Conservation (phyloP, 1,284 basidiomycete genomes). For the Exsudoporus floridanus region DNA sequence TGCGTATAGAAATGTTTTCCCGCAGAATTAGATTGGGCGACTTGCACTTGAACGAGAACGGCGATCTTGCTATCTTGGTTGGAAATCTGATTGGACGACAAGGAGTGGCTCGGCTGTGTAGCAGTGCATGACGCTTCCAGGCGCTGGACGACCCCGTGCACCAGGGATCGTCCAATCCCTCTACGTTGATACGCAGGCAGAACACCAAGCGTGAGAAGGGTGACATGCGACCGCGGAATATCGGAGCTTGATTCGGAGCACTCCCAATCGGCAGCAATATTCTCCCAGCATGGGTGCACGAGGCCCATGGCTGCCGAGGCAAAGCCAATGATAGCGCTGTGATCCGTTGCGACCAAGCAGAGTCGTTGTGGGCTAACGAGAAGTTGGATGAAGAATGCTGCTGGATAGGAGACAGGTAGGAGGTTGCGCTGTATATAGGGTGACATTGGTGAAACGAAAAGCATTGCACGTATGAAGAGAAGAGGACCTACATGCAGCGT, state of each 20-base stretch:
- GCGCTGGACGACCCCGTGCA: constrained; percentile 38
- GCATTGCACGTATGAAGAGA: background rate
- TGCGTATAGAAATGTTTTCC: constrained; percentile 30
- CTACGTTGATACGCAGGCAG: constrained; percentile 45
- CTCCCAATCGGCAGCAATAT: constrained; percentile 3
- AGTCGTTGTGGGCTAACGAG: constrained; percentile 47
- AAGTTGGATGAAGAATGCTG: constrained; percentile 55
- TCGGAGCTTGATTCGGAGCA: constrained; percentile 12
- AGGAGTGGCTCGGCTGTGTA: background rate
- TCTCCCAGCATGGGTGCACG: constrained; percentile 20
- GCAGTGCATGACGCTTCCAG: constrained; percentile 13
- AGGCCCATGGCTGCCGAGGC: constrained; percentile 45
- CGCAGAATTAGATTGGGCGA: constrained; percentile 24
- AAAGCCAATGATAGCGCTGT: constrained; percentile 44
- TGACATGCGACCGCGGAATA: constrained; percentile 37
- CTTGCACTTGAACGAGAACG: constrained; percentile 30
- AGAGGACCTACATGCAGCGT: constrained; percentile 46
- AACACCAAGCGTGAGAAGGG: constrained; percentile 61
- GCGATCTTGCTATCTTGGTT: constrained; percentile 8
- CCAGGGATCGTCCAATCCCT: constrained; percentile 51
- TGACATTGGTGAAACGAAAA: constrained; percentile 1
- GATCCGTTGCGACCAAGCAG: constrained; percentile 48
- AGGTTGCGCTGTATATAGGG: constrained; percentile 35
- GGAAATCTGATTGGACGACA: background rate
- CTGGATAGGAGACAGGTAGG: constrained; percentile 49